These are phyloP conservation scores for Claviceps humidiphila DNA, from an alignment of 2,329 filamentous ascomycete species.

Conservation along the genomic window DNA sequence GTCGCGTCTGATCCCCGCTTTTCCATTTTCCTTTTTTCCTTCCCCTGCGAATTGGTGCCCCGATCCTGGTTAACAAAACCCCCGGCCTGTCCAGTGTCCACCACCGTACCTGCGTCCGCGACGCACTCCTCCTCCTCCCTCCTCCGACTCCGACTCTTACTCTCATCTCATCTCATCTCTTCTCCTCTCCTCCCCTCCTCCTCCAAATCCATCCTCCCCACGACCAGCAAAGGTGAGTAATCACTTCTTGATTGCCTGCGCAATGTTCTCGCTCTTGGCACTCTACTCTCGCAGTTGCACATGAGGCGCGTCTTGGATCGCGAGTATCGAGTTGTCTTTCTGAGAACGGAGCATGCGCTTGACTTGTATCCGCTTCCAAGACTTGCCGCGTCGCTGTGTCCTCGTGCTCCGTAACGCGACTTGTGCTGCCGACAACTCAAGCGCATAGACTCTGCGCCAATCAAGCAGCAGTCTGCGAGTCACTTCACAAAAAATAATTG, in stretches of 20 bases:
- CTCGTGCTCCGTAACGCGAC: not conserved
- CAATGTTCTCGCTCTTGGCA: too few species aligned
- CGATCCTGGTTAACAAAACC: slow-evolving; percentile 11
- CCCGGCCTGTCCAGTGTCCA: slow-evolving; percentile 12
- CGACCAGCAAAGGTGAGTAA: slow-evolving; percentile 8
- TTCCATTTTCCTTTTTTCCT: not conserved
- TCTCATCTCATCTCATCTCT: too few species aligned
- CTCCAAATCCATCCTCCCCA: slow-evolving; percentile 8
- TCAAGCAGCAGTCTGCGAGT: not conserved
- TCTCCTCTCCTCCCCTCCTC: not conserved
- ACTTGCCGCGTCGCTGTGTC: not conserved
- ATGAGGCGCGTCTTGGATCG: too few species aligned
- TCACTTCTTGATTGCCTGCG: not conserved
- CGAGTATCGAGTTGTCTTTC: too few species aligned
- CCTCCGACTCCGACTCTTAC: not conserved
- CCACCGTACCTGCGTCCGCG: slow-evolving; percentile 8
- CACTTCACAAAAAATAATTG: not conserved
- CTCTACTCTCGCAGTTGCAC: too few species aligned
- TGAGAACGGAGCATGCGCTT: too few species aligned
- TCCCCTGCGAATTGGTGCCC: too few species aligned
- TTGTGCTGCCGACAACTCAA: not conserved
- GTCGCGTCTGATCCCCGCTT: slow-evolving; percentile 4
- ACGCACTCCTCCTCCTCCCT: slow-evolving; percentile 4
- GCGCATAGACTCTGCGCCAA: not conserved
- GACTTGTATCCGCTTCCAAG: too few species aligned